phyloP scores from a whole-genome alignment of 768 basidiomycete species.

The Leccinum sublutescens region DNA sequence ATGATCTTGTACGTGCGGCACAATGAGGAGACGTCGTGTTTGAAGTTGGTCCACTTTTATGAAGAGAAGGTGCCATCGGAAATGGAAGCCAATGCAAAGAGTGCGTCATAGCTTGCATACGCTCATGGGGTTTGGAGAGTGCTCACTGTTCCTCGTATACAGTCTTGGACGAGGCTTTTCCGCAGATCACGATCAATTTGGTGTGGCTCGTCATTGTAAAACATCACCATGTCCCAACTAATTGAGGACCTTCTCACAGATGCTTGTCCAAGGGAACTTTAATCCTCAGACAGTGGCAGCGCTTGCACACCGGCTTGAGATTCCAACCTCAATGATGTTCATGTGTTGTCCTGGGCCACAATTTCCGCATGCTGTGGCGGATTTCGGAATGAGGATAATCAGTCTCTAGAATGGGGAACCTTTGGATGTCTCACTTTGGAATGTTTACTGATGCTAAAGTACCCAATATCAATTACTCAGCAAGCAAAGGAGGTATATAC shows the following conservation, averaged over 20 bases:
- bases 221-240: neutral
- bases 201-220: slow-evolving; percentile 26
- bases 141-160: neutral
- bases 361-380: slow-evolving; percentile 43
- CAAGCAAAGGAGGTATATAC: no score
- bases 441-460: no score
- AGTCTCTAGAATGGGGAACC: slow-evolving; percentile 9
- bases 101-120: slow-evolving; percentile 33
- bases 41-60: slow-evolving; percentile 69
- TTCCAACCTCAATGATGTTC: slow-evolving; percentile 59
- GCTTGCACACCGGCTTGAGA: slow-evolving; percentile 46
- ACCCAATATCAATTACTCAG: no score
- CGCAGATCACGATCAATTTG: slow-evolving; percentile 61
- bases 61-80: slow-evolving; percentile 63
- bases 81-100: slow-evolving; percentile 68
- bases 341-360: slow-evolving; percentile 55
- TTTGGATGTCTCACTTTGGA: no score
- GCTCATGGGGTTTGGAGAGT: neutral
- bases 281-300: slow-evolving; percentile 47
- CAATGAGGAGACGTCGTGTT: slow-evolving; percentile 68
- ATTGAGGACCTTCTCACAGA: slow-evolving; percentile 27
- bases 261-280: slow-evolving; percentile 45
- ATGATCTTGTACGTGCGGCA: slow-evolving; percentile 63
- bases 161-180: slow-evolving; percentile 65
- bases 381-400: slow-evolving; percentile 54